phyloP scores from a whole-genome alignment of 225 moss, liverwort and hornwort genomes.

The Physcomitrium patens region DNA sequence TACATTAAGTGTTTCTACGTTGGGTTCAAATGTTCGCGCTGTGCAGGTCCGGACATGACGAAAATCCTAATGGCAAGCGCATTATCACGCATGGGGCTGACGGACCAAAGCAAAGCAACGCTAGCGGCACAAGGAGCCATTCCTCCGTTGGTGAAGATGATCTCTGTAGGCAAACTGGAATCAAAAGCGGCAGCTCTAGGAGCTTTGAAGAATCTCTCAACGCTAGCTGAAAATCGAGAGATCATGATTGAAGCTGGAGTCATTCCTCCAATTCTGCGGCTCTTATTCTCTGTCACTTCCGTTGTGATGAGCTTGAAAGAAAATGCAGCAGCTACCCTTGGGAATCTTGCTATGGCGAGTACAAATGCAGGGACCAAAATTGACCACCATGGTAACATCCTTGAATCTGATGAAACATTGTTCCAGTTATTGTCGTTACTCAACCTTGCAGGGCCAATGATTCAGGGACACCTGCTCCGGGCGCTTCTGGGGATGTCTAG shows the following conservation, averaged over 20 bases:
- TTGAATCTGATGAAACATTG: conserved; percentile 67
- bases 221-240: conserved; percentile 54
- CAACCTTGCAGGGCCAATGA: conserved; percentile 58
- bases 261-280: conserved; percentile 61
- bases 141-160: conserved; percentile 61
- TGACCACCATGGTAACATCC: conserved; percentile 47
- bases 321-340: conserved; percentile 63
- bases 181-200: conserved; percentile 63
- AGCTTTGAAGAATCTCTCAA: conserved; percentile 61
- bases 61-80: conserved; percentile 72
- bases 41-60: conserved; percentile 66
- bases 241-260: conserved; percentile 59
- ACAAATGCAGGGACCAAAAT: conserved; percentile 48
- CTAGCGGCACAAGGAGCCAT: conserved; percentile 58
- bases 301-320: conserved; percentile 67
- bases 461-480: conserved; percentile 64
- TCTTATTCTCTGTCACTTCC: conserved; percentile 73
- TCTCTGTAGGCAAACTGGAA: conserved; percentile 57
- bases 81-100: conserved; percentile 65
- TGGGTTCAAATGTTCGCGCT: conserved; percentile 20
- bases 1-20: too few species aligned
- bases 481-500: conserved; percentile 64
- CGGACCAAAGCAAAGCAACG: conserved; percentile 61
- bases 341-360: conserved; percentile 58
- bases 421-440: conserved; percentile 67